These are phyloP conservation scores for Ustilago cynodontis DNA, from an alignment of 1,284 basidiomycete genomes.

Conservation along the genomic window DNA sequence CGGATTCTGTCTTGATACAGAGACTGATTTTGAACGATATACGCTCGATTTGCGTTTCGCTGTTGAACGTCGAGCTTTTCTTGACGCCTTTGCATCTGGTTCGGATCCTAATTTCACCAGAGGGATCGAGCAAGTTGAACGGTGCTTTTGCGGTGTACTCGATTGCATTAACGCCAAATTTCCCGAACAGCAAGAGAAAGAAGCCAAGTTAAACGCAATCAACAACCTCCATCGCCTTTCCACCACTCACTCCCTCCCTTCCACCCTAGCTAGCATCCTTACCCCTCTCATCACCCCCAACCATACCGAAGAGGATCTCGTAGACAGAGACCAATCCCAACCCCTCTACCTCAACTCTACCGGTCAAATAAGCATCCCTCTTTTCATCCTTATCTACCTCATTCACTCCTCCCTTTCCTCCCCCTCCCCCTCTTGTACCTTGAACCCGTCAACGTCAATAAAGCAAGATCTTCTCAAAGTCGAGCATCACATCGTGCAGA, in stretches of 20 bases:
- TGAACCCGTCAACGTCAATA: not conserved
- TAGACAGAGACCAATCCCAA: constrained; percentile 27
- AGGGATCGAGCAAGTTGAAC: not conserved
- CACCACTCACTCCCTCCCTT: not conserved
- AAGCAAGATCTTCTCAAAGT: not conserved
- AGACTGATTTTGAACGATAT: constrained; percentile 59
- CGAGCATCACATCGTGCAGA: not conserved
- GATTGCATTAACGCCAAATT: too few species aligned
- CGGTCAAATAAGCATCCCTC: constrained; percentile 23
- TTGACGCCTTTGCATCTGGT: constrained; percentile 2
- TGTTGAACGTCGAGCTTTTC: constrained; percentile 28
- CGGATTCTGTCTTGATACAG: constrained; percentile 61
- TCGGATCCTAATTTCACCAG: not conserved
- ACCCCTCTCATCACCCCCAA: constrained; percentile 11
- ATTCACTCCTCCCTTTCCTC: not conserved
- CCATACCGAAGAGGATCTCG: constrained; percentile 27
- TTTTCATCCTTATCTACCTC: constrained; percentile 24
- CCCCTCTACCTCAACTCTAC: constrained; percentile 34
- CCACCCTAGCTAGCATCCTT: not conserved
- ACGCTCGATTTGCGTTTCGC: constrained; percentile 48
- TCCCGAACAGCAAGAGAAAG: constrained; percentile 5
- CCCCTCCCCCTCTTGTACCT: not conserved
- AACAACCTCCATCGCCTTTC: constrained; percentile 7
- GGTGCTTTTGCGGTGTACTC: not conserved
- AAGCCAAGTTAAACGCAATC: not conserved